A percentile compares a stretch with the other conserved stretches of the same genome.
These are phyloP conservation scores for Plenodomus tracheiphilus DNA, from an alignment of 2,329 filamentous ascomycete species.

Conservation along the genomic window DNA sequence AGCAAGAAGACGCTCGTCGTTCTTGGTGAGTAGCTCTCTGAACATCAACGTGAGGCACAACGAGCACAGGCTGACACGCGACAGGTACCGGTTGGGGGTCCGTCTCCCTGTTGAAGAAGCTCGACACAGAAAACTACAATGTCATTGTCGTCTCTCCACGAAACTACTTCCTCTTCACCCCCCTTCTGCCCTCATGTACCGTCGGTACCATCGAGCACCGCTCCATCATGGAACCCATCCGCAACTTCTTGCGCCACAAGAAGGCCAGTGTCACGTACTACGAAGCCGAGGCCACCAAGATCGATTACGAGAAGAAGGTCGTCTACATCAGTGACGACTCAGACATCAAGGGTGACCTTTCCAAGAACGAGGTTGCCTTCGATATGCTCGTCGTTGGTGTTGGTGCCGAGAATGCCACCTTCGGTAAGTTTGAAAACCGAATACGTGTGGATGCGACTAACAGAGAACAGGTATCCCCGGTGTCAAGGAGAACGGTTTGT, in stretches of 20 bases:
- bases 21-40: conserved; percentile 65
- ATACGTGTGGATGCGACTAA: conserved; percentile 18
- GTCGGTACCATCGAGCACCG: conserved; percentile 97
- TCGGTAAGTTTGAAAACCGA: conserved; percentile 62
- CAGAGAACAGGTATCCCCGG: conserved; percentile 71
- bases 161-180: conserved; percentile 99
- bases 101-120: conserved; percentile 95
- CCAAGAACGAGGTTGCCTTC: conserved; percentile 87
- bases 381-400: conserved; percentile 98
- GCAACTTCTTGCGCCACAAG: conserved; percentile 94
- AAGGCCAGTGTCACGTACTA: conserved; percentile 93
- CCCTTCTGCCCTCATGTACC: conserved; percentile 93
- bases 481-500: conserved; percentile 92
- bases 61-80: conserved; percentile 15
- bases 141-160: conserved; percentile 96
- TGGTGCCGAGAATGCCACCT: conserved; percentile 97
- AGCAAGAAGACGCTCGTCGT: conserved; percentile 96
- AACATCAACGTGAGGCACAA: neutral
- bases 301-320: conserved; percentile 88
- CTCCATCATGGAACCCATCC: conserved; percentile 99
- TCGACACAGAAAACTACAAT: conserved; percentile 99
- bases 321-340: conserved; percentile 91
- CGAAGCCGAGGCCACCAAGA: conserved; percentile 94
- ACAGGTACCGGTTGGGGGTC: conserved; percentile 94
- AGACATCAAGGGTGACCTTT: conserved; percentile 82